Base-by-base conservation (phyloP, 768 basidiomycete species). In the Tricholoma bakamatsutake region DNA sequence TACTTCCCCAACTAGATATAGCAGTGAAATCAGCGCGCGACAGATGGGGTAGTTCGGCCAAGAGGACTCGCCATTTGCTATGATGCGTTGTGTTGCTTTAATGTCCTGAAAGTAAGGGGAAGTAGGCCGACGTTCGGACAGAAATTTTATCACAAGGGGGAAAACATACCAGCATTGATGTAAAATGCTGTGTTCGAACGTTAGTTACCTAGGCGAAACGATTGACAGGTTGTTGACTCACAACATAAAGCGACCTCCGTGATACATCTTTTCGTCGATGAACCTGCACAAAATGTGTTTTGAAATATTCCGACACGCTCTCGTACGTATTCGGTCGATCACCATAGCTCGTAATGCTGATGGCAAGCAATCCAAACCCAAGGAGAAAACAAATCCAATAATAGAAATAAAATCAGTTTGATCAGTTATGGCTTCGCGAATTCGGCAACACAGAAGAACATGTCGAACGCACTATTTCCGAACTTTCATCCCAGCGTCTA, bases 231-330 rank as follows among this genome's bases (percentile, higher is more conserved):
- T 21, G 56, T 24, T 12, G 5, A 80, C 85, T 67, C 62, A 88
- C 85, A 47, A 82, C 77, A 65, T 83, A 90, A 15, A 90, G 72
- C 48, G 77, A 77, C 43, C 88, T 78, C 54, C 76, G 75, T 15
- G 77, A 75, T 30, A 72, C 69, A 63, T 88, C 87, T 57, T 84
- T 84, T 59, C 80, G 78, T 62, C 80, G 78, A 66, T 92, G 87
- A 10, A 84, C 83, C 59, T 88, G 87, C 27, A 84, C 71, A 64
- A 93, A 93, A 67, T 92, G 90, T n/a, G 85, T 80, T n/a, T 82
- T 81, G 74, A 93, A 92, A 62, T 93, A 92, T 50, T 83, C 80
- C 35, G 88, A 79, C 13, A 85, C 90, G 17, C 79, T 79, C 61
- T 86, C 81, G 66, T 76, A 89, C 51, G 79, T 80, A 60, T 92